These are phyloP conservation scores for Verticillium albo-atrum DNA, from an alignment of 2,329 filamentous ascomycete genomes.

Conservation along the genomic window DNA sequence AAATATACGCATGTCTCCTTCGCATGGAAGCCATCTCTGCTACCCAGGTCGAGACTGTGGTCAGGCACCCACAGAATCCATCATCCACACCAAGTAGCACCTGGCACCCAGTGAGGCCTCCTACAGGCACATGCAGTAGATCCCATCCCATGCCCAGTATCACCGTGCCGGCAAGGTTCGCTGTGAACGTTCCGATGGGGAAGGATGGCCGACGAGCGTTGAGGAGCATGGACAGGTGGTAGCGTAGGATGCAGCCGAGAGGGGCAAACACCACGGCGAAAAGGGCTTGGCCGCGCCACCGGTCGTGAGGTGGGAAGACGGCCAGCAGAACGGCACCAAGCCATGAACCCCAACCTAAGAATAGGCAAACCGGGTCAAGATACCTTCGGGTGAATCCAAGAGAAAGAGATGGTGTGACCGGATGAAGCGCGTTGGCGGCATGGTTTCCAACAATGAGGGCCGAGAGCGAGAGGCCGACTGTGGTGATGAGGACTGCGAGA, in stretches of 20 bases:
- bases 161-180: constrained; percentile 73
- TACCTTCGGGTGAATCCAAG: constrained; percentile 51
- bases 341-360: constrained; percentile 73
- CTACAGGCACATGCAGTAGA: constrained; percentile 61
- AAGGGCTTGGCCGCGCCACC: constrained; percentile 70
- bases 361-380: constrained; percentile 58
- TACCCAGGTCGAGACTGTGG: constrained; percentile 65
- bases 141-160: constrained; percentile 75
- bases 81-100: constrained; percentile 63
- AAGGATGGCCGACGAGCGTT: constrained; percentile 66
- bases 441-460: constrained; percentile 72
- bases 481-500: constrained; percentile 68
- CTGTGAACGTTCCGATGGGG: constrained; percentile 79
- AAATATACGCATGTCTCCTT: constrained; percentile 60
- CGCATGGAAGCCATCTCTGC: constrained; percentile 52
- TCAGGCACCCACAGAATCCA: constrained; percentile 63
- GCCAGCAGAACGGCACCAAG: constrained; percentile 68
- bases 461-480: constrained; percentile 64
- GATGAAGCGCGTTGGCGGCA: constrained; percentile 59
- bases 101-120: constrained; percentile 59
- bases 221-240: constrained; percentile 66
- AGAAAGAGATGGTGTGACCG: constrained; percentile 55
- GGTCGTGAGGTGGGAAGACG: constrained; percentile 65
- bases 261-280: constrained; percentile 83
- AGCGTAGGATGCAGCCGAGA: constrained; percentile 69